Conservation (phyloP, 2,329 filamentous ascomycete species). For the Mariannaea sp. region DNA sequence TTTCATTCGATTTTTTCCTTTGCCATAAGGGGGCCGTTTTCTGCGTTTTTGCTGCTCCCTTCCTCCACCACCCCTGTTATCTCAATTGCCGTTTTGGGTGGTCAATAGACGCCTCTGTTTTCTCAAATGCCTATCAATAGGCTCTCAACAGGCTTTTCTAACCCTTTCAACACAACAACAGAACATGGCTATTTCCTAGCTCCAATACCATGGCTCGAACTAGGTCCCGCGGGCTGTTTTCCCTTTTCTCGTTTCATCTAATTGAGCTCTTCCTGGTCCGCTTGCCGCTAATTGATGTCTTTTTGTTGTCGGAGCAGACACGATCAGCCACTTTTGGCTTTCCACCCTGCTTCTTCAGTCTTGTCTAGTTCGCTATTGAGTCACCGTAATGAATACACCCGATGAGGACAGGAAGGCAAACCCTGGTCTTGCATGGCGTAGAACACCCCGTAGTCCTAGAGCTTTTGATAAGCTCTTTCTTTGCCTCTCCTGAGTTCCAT, state of each 20-base stretch:
- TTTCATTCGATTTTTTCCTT: not conserved
- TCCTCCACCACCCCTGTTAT: not conserved
- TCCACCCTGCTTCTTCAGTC: too few relatives aligned
- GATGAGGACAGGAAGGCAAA: too few relatives aligned
- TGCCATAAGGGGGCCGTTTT: not conserved
- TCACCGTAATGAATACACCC: too few relatives aligned
- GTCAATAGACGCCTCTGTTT: conserved; percentile 16
- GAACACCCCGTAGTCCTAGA: too few relatives aligned
- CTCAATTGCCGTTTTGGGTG: not conserved
- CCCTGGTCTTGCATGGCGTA: too few relatives aligned
- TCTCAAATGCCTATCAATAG: conserved; percentile 12
- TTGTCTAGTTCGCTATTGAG: conserved; percentile 9
- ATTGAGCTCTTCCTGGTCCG: not conserved
- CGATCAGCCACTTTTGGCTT: conserved; percentile 15
- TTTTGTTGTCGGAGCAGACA: conserved; percentile 9
- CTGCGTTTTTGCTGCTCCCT: not conserved
- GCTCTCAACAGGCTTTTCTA: not conserved
- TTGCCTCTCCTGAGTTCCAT: not conserved
- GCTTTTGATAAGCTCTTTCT: conserved; percentile 13
- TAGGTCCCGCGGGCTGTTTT: not conserved
- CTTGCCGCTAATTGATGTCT: conserved; percentile 23
- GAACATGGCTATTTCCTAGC: not conserved
- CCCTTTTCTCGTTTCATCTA: conserved; percentile 14
- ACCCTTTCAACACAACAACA: not conserved
- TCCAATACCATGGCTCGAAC: conserved; percentile 6